These are phyloP conservation scores for Zygoascus hellenicus DNA, from an alignment of 1,139 yeast genomes.

Conservation along the genomic window DNA sequence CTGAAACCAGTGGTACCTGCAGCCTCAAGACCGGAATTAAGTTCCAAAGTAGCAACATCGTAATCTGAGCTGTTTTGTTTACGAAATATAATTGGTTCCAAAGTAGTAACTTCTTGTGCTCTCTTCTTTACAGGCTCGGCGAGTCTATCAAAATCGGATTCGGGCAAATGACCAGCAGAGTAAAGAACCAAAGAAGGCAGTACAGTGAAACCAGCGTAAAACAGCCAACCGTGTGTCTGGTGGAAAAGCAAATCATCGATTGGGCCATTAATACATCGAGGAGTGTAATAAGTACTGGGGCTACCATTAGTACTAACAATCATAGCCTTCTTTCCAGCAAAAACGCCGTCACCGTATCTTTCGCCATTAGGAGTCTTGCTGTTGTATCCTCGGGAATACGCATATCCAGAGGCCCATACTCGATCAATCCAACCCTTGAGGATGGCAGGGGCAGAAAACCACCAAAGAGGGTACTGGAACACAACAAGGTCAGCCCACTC, in stretches of 20 bases:
- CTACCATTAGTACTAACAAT: slow-evolving; percentile 7
- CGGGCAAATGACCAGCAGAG: neutral
- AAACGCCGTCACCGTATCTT: slow-evolving; percentile 8
- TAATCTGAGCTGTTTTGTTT: slow-evolving; percentile 4
- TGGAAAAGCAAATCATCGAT: slow-evolving; percentile 7
- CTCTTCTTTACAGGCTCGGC: slow-evolving; percentile 6
- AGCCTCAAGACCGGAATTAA: neutral
- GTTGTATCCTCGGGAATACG: slow-evolving; percentile 1
- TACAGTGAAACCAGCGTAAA: slow-evolving; percentile 7
- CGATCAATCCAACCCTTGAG: slow-evolving; percentile 11
- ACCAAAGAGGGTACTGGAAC: slow-evolving; percentile 11
- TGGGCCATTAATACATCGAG: slow-evolving; percentile 8
- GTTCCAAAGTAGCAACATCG: neutral
- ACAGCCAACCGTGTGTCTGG: slow-evolving; percentile 4
- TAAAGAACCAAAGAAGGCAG: slow-evolving; percentile 6
- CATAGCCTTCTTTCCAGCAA: slow-evolving; percentile 9
- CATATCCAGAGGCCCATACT: slow-evolving; percentile 7
- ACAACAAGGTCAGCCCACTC: slow-evolving; percentile 9
- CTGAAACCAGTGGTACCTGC: neutral
- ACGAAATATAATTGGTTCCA: slow-evolving; percentile 5
- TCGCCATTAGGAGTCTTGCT: slow-evolving; percentile 1
- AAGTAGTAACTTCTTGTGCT: neutral
- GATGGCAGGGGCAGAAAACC: slow-evolving; percentile 9
- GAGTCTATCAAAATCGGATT: neutral
- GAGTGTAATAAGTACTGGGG: neutral